phyloP scores from a whole-genome alignment of 2,329 filamentous ascomycete species.

The Beauveria rudraprayagi region DNA sequence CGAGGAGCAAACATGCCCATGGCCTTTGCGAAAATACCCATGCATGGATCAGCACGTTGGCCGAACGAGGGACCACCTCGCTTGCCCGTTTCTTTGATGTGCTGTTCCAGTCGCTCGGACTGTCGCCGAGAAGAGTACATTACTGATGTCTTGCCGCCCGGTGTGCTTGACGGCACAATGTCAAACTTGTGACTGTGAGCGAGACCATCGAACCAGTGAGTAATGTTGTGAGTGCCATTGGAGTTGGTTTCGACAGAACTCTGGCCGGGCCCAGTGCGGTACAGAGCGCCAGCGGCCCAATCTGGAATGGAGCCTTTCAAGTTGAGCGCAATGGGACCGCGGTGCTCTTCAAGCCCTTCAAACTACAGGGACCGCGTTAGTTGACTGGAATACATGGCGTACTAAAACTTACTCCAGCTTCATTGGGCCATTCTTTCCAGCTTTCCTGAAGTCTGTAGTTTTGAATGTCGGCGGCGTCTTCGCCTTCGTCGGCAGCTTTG shows the following conservation, averaged over 20 bases:
- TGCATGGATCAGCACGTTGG: constrained; percentile 65
- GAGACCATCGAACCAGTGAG: constrained; percentile 79
- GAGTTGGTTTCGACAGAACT: constrained; percentile 51
- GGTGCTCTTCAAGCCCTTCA: constrained; percentile 57
- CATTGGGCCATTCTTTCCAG: constrained; percentile 29
- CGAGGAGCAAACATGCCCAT: constrained; percentile 48
- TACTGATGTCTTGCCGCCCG: constrained; percentile 32
- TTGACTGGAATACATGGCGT: not conserved
- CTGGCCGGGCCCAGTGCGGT: constrained; percentile 65
- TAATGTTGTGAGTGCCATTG: constrained; percentile 51
- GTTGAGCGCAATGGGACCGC: constrained; percentile 52
- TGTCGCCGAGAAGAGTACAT: constrained; percentile 65
- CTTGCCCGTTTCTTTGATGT: constrained; percentile 52
- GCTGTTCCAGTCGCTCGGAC: constrained; percentile 53
- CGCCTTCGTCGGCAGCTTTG: not conserved
- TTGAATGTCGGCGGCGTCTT: constrained; percentile 3
- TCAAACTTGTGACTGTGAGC: constrained; percentile 65
- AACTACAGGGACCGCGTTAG: constrained; percentile 40
- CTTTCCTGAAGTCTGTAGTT: constrained; percentile 10
- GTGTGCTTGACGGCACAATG: constrained; percentile 40
- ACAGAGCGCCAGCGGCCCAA: constrained; percentile 65
- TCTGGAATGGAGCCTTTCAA: constrained; percentile 60
- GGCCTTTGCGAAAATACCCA: constrained; percentile 63
- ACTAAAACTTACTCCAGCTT: constrained; percentile 25
- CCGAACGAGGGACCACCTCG: constrained; percentile 56